Conservation (phyloP, 768 basidiomycete genomes). For the Podaxis carcinomalis region DNA sequence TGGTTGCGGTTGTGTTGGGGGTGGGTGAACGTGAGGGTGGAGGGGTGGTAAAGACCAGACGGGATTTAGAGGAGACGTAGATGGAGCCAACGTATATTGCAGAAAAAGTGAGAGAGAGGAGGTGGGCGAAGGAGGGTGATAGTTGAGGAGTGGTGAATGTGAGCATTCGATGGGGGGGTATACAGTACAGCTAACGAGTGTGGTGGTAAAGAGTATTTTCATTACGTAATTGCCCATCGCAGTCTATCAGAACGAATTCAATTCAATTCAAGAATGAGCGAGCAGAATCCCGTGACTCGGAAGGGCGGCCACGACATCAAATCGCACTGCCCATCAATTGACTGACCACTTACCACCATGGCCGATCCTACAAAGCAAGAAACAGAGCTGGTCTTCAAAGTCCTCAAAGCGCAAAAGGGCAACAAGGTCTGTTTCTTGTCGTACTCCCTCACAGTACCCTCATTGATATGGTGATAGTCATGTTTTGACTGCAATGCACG, state of each 20-base stretch:
- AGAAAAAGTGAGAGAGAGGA: conserved; percentile 56
- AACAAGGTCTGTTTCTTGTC: conserved; percentile 60
- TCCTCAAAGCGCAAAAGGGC: conserved; percentile 78
- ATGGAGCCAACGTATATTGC: conserved; percentile 77
- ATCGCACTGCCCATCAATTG: conserved; percentile 17
- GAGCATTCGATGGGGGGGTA: background rate
- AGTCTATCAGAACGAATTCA: background rate
- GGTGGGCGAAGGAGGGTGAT: conserved; percentile 27
- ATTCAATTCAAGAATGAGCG: background rate
- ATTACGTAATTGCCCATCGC: too few relatives aligned
- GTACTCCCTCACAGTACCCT: background rate
- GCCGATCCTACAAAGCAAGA: conserved; percentile 80
- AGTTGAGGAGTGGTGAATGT: background rate
- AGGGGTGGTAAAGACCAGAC: conserved; percentile 40
- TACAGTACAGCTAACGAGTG: too few relatives aligned
- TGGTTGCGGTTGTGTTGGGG: background rate
- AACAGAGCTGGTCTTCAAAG: conserved; percentile 81
- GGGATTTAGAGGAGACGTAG: conserved; percentile 66
- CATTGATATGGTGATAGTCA: conserved; percentile 22
- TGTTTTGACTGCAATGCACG: conserved; percentile 96
- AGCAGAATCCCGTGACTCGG: background rate
- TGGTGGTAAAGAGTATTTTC: too few relatives aligned
- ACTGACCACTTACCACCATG: conserved; percentile 36
- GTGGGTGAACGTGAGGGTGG: background rate
- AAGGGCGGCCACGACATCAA: conserved; percentile 28